phyloP scores from a whole-genome alignment of 2,329 filamentous ascomycete genomes.

The Magnaporthiopsis incrustans region DNA sequence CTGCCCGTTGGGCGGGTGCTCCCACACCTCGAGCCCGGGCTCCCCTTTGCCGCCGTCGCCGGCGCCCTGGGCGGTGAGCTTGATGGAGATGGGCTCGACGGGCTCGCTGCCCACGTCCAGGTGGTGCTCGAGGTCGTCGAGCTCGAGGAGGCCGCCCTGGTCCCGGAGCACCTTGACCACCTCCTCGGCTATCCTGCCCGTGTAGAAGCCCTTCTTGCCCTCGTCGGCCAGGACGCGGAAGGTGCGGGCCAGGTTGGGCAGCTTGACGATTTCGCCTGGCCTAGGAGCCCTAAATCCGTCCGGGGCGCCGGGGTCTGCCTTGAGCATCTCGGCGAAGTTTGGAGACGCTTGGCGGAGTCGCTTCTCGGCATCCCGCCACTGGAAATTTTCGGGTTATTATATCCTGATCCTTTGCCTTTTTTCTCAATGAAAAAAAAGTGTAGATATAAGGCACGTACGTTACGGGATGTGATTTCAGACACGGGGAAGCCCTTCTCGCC shows the following conservation, averaged over 20 bases:
- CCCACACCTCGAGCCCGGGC: conserved; percentile 67
- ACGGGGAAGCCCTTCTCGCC: conserved; percentile 84
- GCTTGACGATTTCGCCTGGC: conserved; percentile 79
- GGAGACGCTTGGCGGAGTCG: conserved; percentile 63
- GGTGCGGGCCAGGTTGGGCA: conserved; percentile 68
- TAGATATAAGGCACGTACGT: conserved; percentile 43
- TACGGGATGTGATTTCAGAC: conserved; percentile 62
- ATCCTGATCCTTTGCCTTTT: too few relatives aligned
- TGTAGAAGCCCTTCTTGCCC: conserved; percentile 84
- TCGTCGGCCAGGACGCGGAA: conserved; percentile 68
- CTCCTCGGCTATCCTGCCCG: conserved; percentile 69
- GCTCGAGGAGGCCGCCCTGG: conserved; percentile 64
- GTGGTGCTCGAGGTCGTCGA: conserved; percentile 74
- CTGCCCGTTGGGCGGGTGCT: conserved; percentile 92
- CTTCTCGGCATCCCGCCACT: conserved; percentile 67
- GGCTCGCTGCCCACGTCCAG: conserved; percentile 59
- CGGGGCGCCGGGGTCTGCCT: conserved; percentile 47
- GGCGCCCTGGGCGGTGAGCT: conserved; percentile 39
- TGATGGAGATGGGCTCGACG: conserved; percentile 75
- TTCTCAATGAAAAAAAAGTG: too few relatives aligned
- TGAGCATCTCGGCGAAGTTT: conserved; percentile 46
- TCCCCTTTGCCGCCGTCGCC: not conserved
- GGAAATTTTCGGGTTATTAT: not conserved
- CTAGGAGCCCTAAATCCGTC: conserved; percentile 65
- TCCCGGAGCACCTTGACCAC: conserved; percentile 68